Evolutionary conservation across 768 basidiomycete species (phyloP), one percentile per base, ranked within the genome.

Genomic region (Tricholoma furcatifolium): DNA sequence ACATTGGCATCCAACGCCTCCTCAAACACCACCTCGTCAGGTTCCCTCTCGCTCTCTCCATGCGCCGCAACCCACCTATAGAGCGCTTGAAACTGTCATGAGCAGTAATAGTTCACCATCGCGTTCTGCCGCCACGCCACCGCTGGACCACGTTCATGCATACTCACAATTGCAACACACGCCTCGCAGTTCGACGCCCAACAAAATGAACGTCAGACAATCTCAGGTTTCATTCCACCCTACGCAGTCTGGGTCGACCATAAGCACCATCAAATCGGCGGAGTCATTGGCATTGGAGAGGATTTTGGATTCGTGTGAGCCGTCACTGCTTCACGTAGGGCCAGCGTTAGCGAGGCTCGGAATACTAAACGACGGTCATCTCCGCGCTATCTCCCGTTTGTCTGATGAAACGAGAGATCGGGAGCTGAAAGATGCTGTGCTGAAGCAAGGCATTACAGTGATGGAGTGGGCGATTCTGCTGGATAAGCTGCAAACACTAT

Each of bases 391-490:
- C 15, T 77, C 75, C 8, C 73, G 78, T 50, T 65, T 90, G 55
- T 79, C 78, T 34, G 84, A 85, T 50, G 83, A 80, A 54, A 88
- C 83, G 18, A 68, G 88, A 56, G 81, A 90, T 65, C 70, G 80
- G 52, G 85, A 88, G 64, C 74, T 90, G 43, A 85, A 77, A 66
- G 84, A 86, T 59, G 84, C 83, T 58, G 88, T 86, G 49, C 62
- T 90, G 67, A 80, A 70, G 62, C 71, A 79, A 60, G 88, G 88
- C 1, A 72, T 90, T 46, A 88, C 86, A 0, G 75, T 87, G 7
- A 72, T 90, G 69, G 88, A 90, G 60, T 90, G 88, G 88, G 88
- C 88, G 18, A 85, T 89, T 60, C 71, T 90, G 60, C 66, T 90
- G 53, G 88, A 90, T 66, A 81, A 72, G 61, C 64, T 88, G 56